Evolutionary conservation across 345 rosid species (phyloP).

Genomic region (Eutrema japonicum): DNA sequence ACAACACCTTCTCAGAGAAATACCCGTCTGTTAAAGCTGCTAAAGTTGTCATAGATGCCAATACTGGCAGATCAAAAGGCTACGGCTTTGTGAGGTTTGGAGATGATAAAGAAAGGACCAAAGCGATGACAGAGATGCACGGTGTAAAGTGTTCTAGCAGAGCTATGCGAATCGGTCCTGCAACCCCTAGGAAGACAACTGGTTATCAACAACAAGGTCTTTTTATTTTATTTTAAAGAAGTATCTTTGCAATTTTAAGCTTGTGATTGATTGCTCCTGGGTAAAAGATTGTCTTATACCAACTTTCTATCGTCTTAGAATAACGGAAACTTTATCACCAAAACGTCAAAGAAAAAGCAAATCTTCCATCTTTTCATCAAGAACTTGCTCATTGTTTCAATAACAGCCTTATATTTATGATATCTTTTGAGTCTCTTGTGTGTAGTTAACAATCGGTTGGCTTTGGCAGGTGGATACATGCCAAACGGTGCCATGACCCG

Average conservation of each 20-base stretch:
- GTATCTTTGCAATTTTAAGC: too few relatives aligned
- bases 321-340: too few relatives aligned
- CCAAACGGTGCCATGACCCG: conserved; percentile 64
- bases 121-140: conserved; percentile 95
- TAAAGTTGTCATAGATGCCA: conserved; percentile 87
- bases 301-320: too few relatives aligned
- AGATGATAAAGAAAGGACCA: conserved; percentile 75
- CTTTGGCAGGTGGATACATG: conserved; percentile 61
- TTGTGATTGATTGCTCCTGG: too few relatives aligned
- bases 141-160: conserved; percentile 88
- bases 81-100: conserved; percentile 99
- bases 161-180: conserved; percentile 96
- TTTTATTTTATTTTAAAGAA: neutral
- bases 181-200: conserved; percentile 88
- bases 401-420: too few relatives aligned
- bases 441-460: neutral
- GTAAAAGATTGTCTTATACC: neutral
- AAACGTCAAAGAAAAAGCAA: too few relatives aligned
- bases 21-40: conserved; percentile 92
- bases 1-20: conserved; percentile 69
- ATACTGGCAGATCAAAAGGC: conserved; percentile 95
- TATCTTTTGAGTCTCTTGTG: neutral
- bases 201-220: conserved; percentile 74
- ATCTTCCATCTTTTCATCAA: too few relatives aligned
- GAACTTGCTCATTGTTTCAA: too few relatives aligned